phyloP scores from a whole-genome alignment of 1,139 yeast species.

The Geotrichum carabidarum region DNA sequence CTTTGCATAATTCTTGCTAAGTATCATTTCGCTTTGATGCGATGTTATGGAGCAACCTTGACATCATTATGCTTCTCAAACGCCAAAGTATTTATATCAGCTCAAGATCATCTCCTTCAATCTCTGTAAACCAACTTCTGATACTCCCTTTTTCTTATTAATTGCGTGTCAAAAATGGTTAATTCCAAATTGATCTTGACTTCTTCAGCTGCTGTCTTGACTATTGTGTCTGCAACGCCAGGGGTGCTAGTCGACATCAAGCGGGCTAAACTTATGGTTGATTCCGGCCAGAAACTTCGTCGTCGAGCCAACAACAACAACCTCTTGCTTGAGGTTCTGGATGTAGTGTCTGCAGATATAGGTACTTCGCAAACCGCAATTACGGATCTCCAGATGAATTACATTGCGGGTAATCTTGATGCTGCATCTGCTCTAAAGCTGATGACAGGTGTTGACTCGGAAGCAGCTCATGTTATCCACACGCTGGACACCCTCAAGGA shows the following conservation, averaged over 20 bases:
- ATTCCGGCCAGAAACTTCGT: conserved; percentile 10
- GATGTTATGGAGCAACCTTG: too few species aligned
- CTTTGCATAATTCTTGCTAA: too few species aligned
- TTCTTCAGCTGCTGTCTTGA: conserved; percentile 13
- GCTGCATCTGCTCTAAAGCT: conserved; percentile 26
- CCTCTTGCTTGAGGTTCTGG: conserved; percentile 1
- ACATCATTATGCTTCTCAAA: too few species aligned
- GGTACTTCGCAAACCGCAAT: conserved; percentile 11
- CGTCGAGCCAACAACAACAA: conserved; percentile 9
- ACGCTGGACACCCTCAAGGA: conserved; percentile 26
- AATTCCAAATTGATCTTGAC: conserved; percentile 19
- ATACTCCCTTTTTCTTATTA: too few species aligned
- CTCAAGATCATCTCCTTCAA: too few species aligned
- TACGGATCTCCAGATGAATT: conserved; percentile 6
- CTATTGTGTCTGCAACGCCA: conserved; percentile 9
- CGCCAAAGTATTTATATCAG: too few species aligned
- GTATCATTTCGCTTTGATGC: too few species aligned
- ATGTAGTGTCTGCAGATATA: conserved; percentile 10
- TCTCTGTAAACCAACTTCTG: too few species aligned
- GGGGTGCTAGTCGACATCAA: conserved; percentile 1
- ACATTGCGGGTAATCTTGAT: conserved; percentile 24
- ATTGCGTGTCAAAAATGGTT: conserved; percentile 15
- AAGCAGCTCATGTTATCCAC: conserved; percentile 32
- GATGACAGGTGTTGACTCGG: conserved; percentile 34
- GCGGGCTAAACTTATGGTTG: conserved; percentile 6